phyloP scores from a whole-genome alignment of 768 basidiomycete species.

The Leucosporidium yakuticum region DNA sequence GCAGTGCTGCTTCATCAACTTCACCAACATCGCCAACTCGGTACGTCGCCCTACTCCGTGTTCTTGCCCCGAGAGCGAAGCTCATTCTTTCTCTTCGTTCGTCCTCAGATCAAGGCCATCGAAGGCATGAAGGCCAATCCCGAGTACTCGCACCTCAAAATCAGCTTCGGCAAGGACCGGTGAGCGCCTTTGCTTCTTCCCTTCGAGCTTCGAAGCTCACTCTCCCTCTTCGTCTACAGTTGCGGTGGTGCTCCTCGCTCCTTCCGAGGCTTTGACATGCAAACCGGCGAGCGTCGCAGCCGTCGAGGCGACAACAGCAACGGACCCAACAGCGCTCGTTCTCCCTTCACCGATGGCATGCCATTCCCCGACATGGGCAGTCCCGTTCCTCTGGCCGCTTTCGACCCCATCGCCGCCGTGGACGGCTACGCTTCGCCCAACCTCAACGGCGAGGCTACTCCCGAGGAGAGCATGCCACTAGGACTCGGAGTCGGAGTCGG shows the following conservation, averaged over 20 bases:
- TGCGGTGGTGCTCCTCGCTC: conserved; percentile 29
- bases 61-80: not conserved
- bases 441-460: not conserved
- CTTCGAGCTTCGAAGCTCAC: not conserved
- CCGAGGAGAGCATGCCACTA: not conserved
- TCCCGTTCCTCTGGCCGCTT: not conserved
- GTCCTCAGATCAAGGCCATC: conserved; percentile 75
- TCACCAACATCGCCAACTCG: conserved; percentile 87
- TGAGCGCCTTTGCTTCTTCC: not conserved
- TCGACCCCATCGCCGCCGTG: not conserved
- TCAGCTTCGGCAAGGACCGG: conserved; percentile 56
- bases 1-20: conserved; percentile 94
- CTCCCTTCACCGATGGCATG: conserved; percentile 14
- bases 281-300: not conserved
- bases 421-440: not conserved
- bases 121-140: conserved; percentile 86
- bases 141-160: conserved; percentile 80
- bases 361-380: not conserved
- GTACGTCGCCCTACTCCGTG: conserved; percentile 3
- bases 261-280: conserved; percentile 31
- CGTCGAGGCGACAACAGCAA: conserved; percentile 14
- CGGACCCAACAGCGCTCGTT: conserved; percentile 13
- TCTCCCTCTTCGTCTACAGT: not conserved
- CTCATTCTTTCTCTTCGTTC: not conserved
- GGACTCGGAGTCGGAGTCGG: not conserved